Conservation (phyloP, 148 eudicot species). For the Suaeda aralocaspica region DNA sequence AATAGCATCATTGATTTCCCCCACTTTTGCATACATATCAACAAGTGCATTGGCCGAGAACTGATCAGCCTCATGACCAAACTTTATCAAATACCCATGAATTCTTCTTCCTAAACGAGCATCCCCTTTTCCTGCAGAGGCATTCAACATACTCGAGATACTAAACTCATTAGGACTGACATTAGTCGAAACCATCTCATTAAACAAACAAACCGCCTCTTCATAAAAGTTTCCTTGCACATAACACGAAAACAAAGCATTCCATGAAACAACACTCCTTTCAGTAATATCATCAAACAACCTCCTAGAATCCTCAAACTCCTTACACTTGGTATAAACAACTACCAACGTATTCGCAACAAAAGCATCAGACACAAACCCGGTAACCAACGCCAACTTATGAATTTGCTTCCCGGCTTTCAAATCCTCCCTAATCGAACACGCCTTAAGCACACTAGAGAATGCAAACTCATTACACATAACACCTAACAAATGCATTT, state of each 20-base stretch:
- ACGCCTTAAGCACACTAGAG: conserved; percentile 74
- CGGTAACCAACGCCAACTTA: conserved; percentile 50
- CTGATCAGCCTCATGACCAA: conserved; percentile 56
- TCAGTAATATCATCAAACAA: conserved; percentile 59
- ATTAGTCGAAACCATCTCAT: conserved; percentile 56
- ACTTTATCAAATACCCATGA: conserved; percentile 59
- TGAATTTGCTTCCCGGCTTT: conserved; percentile 54
- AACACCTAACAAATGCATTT: conserved; percentile 51
- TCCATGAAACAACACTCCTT: conserved; percentile 73
- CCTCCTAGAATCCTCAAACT: conserved; percentile 48
- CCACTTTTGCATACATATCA: conserved; percentile 67
- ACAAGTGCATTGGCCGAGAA: conserved; percentile 66
- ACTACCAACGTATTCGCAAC: conserved; percentile 63
- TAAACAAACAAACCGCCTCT: conserved; percentile 53
- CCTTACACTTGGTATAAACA: conserved; percentile 62
- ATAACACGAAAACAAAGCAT: conserved; percentile 59
- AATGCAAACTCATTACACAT: conserved; percentile 59
- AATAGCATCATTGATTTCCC: conserved; percentile 39
- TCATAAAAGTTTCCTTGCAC: conserved; percentile 41
- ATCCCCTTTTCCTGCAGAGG: conserved; percentile 51
- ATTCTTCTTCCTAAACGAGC: conserved; percentile 44
- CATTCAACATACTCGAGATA: conserved; percentile 60
- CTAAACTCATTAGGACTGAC: conserved; percentile 58
- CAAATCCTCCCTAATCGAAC: conserved; percentile 50
- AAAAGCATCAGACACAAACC: conserved; percentile 58